These are phyloP conservation scores for Daldinia grandis DNA, from an alignment of 495 filamentous ascomycete genomes.

Conservation along the genomic window DNA sequence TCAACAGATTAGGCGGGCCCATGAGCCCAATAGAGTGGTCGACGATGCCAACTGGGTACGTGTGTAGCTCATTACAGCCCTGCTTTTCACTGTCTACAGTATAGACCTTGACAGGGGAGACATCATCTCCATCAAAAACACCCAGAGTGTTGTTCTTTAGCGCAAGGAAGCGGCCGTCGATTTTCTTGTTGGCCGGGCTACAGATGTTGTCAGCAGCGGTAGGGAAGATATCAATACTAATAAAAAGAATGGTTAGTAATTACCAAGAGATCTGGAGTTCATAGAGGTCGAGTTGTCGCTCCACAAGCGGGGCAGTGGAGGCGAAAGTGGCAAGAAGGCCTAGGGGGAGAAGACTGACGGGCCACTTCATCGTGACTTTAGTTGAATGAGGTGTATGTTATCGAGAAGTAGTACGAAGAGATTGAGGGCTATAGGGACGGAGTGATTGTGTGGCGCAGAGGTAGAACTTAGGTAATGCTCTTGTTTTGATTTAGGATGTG, in stretches of 20 bases:
- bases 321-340: conserved; percentile 38
- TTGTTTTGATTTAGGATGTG: neutral
- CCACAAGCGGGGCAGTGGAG: conserved; percentile 34
- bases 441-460: neutral
- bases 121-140: conserved; percentile 28
- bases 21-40: conserved; percentile 49
- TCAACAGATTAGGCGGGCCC: conserved; percentile 47
- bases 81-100: conserved; percentile 28
- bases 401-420: neutral
- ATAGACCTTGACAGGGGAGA: conserved; percentile 37
- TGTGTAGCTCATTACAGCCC: conserved; percentile 48
- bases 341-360: conserved; percentile 30
- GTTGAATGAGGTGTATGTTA: neutral
- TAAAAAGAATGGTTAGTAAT: conserved; percentile 4
- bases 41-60: conserved; percentile 43
- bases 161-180: conserved; percentile 42
- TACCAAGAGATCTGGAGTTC: conserved; percentile 44
- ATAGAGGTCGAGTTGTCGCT: conserved; percentile 41
- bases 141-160: conserved; percentile 38
- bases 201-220: conserved; percentile 5
- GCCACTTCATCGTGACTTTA: conserved; percentile 42
- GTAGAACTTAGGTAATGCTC: neutral
- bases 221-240: neutral
- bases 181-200: conserved; percentile 36
- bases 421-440: neutral